Evolutionary conservation across 441 rosid genomes (phyloP), one percentile per base, ranked within the genome.

Genomic region (Eugenia klotzschiana): DNA sequence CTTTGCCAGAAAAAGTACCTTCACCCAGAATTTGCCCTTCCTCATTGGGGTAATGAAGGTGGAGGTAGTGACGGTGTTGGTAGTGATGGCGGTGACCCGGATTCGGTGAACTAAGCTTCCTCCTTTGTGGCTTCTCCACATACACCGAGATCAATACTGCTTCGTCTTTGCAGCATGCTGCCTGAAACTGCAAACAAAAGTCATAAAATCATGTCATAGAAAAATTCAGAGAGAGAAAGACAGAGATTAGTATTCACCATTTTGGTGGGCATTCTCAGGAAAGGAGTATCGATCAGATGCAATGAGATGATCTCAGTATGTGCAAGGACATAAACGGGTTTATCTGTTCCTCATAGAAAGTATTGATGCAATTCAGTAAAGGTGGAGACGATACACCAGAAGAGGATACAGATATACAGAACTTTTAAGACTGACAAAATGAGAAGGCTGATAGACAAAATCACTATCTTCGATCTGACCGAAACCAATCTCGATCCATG

Each of bases 201-300:
- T 33, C 7, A 40, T 41, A 41, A 7, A 41, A 41, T 41, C 43
- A 41, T 7, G 43, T 8, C 43, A 41, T 41, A 41, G 43, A 8
- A 79, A 74, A 29, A 15, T 85, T 27, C 26, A 82, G 84, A 79
- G 83, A 40, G 50, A 85, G 29, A 37, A 72, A 82, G 84, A 79
- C 81, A 40, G 50, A 85, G 29, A 40, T 58, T 26, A 11, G 43
- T 5, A 8, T 51, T 37, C 56, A 82, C 82, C 77, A 69, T 33
- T 69, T 69, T 69, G 25, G 8, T 33, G 77, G 77, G 77, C 15
- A 37, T 69, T 69, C 77, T 69, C 46, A 69, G 15, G 46, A 69
- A 69, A 69, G 46, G 0, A 69, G n/a, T 11, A 33, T 33, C 77
- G 77, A 37, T 33, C 46, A 69, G 77, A 33, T 33, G 25, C 77